Base-by-base conservation (phyloP, 768 basidiomycete species). In the Suillus paluster region DNA sequence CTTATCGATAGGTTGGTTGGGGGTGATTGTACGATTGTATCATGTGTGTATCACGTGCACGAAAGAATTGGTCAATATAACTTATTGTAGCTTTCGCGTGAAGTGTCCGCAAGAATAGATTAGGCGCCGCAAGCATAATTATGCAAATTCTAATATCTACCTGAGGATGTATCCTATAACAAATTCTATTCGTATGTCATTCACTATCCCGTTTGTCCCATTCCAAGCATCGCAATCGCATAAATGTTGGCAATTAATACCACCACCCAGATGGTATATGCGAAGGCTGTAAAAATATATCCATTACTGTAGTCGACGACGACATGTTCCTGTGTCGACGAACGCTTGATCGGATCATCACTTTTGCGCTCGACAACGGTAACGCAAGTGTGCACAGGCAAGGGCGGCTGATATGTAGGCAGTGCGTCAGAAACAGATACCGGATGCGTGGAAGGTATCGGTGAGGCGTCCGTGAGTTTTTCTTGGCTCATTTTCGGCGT, bases 211-310 rank as follows among this genome's bases (percentile, higher is more conserved):
- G 49, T 50, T 52, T 68, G 46, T 38, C 75, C 73, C 66, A 78
- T 59, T 3, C 64, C 75, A 15, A 86, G 69, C 72, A 79, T 76
- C 6, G 79, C 80, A 46, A 86, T 80, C 27, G 83, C 85, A 68
- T 86, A 86, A 21, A 66, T 71, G 63, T 86, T 86, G 17, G 85
- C 84, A 33, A 80, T 61, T n/a, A 81, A 57, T 3, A 86, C 77
- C 38, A 85, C 72, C 4, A 70, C 68, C 76, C 81, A 85, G 27
- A 86, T 74, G 6, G 70, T 61, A 61, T 83, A 85, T n/a, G 84
- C 78, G 21, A 83, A 42, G 6, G 62, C 57, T 19, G 78, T 79
- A n/a, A 82, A 60, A 7, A 76, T 19, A 44, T 72, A 72, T 5
- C 77, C 71, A 60, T 78, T 82, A 67, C 78, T 80, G 65, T 70